Base-by-base conservation (phyloP, 805 yeast species). In the Teunomyces panamensis region DNA sequence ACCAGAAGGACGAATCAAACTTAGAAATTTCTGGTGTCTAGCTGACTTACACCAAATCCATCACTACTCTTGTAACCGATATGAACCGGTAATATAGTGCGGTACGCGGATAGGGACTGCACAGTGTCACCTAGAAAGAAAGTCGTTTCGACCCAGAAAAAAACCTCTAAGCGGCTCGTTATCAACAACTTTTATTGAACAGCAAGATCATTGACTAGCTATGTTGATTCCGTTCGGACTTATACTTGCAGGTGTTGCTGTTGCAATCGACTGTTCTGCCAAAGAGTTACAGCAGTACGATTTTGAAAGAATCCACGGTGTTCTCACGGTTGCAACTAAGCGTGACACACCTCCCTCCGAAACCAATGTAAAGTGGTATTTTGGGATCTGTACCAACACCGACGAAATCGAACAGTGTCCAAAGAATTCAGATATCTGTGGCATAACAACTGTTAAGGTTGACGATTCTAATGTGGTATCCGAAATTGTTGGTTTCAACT, bases 331-430 rank as follows among this genome's bases (percentile, higher is more conserved):
- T 4, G 24, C 16, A 20, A 13, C 36, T 10, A 55, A 71, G 13
- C 68, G 64, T 29, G 77, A 75, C 39, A 88, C 97, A 9, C 98
- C 98, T 13, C 98, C 99, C 1, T 79, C 92, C 9, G 67, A 64
- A 29, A 80, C 87, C 1, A 75, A 70, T 43, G 29, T 28, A n/a
- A 14, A 13, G 27, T 88, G 96, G 91, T 81, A 75, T 57, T 53
- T 91, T 32, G 85, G 89, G 44, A 71, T 89, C 7, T 89, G 96
- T 68, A 82, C 80, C 41, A 68, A 78, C 0, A 62, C 75, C n/a
- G 62, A 65, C 29, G 59, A 56, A 26, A 61, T 70, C 7, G 69
- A 74, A 8, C 74, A 73, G 27, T 91, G 97, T 66, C 85, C 90
- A 0, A 68, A 69, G 42, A 83, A 85, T 52, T 80, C 91, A 1